These are phyloP conservation scores for Naganishia sp. DNA, from an alignment of 1,284 basidiomycete genomes.

Conservation along the genomic window DNA sequence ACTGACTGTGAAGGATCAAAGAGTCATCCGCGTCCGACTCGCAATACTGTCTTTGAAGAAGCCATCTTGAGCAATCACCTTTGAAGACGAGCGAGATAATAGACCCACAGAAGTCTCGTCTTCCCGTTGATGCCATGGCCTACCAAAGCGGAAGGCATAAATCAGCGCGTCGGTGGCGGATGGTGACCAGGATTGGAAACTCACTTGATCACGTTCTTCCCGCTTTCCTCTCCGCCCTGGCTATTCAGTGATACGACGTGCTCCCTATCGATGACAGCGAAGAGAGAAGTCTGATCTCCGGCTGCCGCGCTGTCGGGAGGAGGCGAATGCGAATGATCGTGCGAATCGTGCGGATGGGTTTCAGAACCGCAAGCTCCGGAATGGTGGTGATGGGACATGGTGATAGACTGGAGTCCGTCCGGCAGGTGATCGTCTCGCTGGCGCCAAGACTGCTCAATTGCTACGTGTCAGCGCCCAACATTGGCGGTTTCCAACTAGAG, in stretches of 20 bases:
- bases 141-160: constrained; percentile 5
- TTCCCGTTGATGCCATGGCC: constrained; percentile 48
- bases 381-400: constrained; percentile 22
- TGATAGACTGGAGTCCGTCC: background rate
- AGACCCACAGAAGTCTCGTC: constrained; percentile 47
- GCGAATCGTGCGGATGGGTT: constrained; percentile 27
- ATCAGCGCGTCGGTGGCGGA: constrained; percentile 12
- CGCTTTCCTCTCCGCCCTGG: constrained; percentile 46
- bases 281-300: constrained; percentile 50
- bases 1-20: constrained; percentile 50
- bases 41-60: constrained; percentile 35
- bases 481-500: too few species aligned
- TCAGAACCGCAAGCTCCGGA: constrained; percentile 22
- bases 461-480: too few species aligned
- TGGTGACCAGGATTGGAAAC: constrained; percentile 27
- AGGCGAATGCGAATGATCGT: constrained; percentile 49
- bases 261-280: constrained; percentile 46
- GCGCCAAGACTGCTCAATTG: too few species aligned
- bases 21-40: constrained; percentile 54
- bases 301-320: constrained; percentile 40
- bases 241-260: constrained; percentile 53
- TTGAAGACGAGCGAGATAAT: background rate
- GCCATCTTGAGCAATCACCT: background rate
- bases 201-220: constrained; percentile 53
- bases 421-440: too few species aligned